These are phyloP conservation scores for Geotrichum aggregatum DNA, from an alignment of 1,139 yeast species.

Conservation along the genomic window DNA sequence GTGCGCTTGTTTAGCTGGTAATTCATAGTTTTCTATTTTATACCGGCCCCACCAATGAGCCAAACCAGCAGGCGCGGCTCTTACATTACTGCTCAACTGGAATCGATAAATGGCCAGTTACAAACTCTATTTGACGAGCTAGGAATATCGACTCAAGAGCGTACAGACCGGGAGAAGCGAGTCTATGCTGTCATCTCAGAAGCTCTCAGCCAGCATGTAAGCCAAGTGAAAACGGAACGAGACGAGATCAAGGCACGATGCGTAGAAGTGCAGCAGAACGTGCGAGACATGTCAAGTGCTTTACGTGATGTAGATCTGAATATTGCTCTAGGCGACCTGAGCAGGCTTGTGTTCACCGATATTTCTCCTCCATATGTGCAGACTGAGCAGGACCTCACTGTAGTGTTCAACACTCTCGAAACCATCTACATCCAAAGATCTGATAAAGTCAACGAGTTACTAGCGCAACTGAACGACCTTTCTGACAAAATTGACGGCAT, in stretches of 20 bases:
- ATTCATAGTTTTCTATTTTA: background rate
- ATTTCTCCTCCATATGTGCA: slow-evolving; percentile 14
- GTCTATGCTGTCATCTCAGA: slow-evolving; percentile 34
- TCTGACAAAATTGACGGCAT: slow-evolving; percentile 17
- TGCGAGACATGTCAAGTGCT: slow-evolving; percentile 31
- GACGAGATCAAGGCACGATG: slow-evolving; percentile 32
- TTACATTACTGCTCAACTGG: slow-evolving; percentile 34
- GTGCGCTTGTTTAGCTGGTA: background rate
- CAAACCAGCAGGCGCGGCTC: slow-evolving; percentile 27
- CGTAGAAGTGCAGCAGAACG: slow-evolving; percentile 26
- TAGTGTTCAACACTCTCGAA: slow-evolving; percentile 10
- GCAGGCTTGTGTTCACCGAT: slow-evolving; percentile 4
- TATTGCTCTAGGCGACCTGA: slow-evolving; percentile 19
- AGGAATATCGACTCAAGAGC: slow-evolving; percentile 33
- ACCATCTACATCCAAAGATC: slow-evolving; percentile 17
- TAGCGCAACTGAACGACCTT: slow-evolving; percentile 14
- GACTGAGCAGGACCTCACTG: slow-evolving; percentile 1
- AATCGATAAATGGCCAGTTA: slow-evolving; percentile 31
- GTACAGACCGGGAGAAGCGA: slow-evolving; percentile 33
- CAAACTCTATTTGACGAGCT: slow-evolving; percentile 37
- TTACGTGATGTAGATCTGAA: slow-evolving; percentile 31
- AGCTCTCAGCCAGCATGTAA: slow-evolving; percentile 35
- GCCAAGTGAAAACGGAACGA: slow-evolving; percentile 32
- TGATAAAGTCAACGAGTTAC: slow-evolving; percentile 10
- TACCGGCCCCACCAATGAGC: background rate